Base-by-base conservation (phyloP, 2,329 filamentous ascomycete species). In the Escovopsis sp. region DNA sequence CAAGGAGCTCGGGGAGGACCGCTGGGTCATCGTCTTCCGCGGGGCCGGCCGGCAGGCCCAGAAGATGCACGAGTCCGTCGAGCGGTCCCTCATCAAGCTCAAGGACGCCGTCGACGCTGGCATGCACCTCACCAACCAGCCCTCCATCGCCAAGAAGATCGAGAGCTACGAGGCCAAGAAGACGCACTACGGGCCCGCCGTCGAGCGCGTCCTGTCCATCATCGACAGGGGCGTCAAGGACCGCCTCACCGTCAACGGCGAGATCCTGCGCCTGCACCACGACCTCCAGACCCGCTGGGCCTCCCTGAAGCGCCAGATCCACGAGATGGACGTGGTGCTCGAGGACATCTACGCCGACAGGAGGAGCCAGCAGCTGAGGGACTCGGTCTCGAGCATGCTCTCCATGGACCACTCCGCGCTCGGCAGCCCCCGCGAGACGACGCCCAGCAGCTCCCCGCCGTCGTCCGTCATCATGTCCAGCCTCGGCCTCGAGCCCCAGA, bases 141-240 rank as follows among this genome's bases (percentile, higher is more conserved):
- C 79, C 6, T 68, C 70, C 2, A 73, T 91, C 63, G 69, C 71
- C 47, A 93, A 91, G 64, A 89, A 87, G 60, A 79, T 94, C 36
- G 87, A 94, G 59, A 93, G 75, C 52, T 98, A 94, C 59, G 88
- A 95, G 58, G 85, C 84, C 36, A 98, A 96, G 69, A 93, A 89
- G 61, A 78, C 78, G 45, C 89, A 96, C 59, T 98, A 96, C 55
- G 83, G 87, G 1, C 85, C 88, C 9, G 89, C 91, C 2, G 93
- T 98, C 57, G 85, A 91, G 57, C 77, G 88, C 36, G 86, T 98
- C 7, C 65, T 96, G 15, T 80, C 82, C 34, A 93, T 96, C 56
- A 95, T 96, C 40, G 86, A 95, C 52, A 89, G 86, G 57, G 91
- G 91, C n/a, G 82, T 96, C 54, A 84, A 85, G 57, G 87, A 96